Base-by-base conservation (phyloP, 2,329 filamentous ascomycete species). In the Pseudogymnoascus sp. region DNA sequence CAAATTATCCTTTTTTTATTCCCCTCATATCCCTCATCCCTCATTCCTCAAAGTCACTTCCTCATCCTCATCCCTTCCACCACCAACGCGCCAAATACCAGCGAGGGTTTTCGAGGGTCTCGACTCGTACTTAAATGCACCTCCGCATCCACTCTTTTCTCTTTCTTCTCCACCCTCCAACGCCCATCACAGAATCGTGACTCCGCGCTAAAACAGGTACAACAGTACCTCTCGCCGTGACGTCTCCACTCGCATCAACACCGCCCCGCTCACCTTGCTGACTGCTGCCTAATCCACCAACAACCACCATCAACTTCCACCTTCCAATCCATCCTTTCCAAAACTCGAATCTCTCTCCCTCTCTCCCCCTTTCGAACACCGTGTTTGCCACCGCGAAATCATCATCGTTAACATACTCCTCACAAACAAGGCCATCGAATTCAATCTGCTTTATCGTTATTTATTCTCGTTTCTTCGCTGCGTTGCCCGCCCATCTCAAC, bases 271-370 rank as follows among this genome's bases (percentile, higher is more conserved):
- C 10, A 21, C 14, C 23, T 31, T 54, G 48, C 25, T 54, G 48
- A 54, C 48, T 54, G 48, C 48, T 54, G 48, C 48, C 48, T 54
- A 54, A 54, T 54, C 48, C n/a, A 43, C 41, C 41, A 43, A 28
- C 28, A 28, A 41, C 37, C 37, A 43, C 48, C 48, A 54, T 25
- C 48, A 25, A 23, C 11, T n/a, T 25, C 43, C 43, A 28, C 23
- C 45, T 54, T 28, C 43, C 48, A 54, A 54, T 54, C 48, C 48
- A 54, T 54, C 48, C 21, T 54, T 7, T 31, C 48, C 14, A n/a
- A n/a, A n/a, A 16, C 48, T 31, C 23, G 6, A 54, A 48, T 48
- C 43, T 51, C 45, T 28, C 45, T 25, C 43, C 11, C 45, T 28
- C 45, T 54, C 48, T 31, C 23, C 48, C 16, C n/a, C 25, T 31